Evolutionary conservation across 768 basidiomycete genomes (phyloP), one percentile per base, ranked within the genome.

Genomic region (Multifurca ochricompacta): DNA sequence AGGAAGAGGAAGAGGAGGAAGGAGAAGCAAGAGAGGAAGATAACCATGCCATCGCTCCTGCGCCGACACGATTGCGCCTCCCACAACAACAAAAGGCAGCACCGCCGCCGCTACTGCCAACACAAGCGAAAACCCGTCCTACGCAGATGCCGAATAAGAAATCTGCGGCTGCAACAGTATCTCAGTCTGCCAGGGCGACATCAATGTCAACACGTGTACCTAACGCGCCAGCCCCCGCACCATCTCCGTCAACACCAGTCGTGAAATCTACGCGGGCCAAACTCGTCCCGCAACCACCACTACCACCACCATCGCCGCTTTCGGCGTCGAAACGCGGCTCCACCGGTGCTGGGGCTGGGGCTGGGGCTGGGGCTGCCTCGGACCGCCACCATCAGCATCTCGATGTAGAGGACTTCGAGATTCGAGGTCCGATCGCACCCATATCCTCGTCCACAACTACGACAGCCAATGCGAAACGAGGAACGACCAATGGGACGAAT

Each of bases 371-470:
- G 27, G 43, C 61, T 34, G 62, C 69, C 13, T 19, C 48, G 25
- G 34, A 48, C 7, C 39, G 60, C n/a, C 37, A 31, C 10, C 35
- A 14, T 25, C 35, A 51, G 9, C 66, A 73, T 53, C 68, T 64
- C n/a, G 73, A 75, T 13, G 79, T 73, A 57, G 77, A 79, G 51
- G 71, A 71, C 27, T 70, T 80, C 6, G 70, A 71, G 53, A 76
- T 82, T 56, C 78, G 77, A 6, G 66, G 69, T 23, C 75, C 77
- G 18, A 70, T 75, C 43, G 69, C 66, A 28, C 64, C 63, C 46
- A 41, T 68, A 5, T 21, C 34, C 8, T 21, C 28, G 13, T 40
- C 52, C 6, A 10, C 39, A 11, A 1, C 39, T 6, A 41, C 40
- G 21, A 14, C 21, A 14, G 25, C 41, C n/a, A n/a, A n/a, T 21